phyloP scores from a whole-genome alignment of 1,139 yeast genomes.

The Tardiomyces depauwii region DNA sequence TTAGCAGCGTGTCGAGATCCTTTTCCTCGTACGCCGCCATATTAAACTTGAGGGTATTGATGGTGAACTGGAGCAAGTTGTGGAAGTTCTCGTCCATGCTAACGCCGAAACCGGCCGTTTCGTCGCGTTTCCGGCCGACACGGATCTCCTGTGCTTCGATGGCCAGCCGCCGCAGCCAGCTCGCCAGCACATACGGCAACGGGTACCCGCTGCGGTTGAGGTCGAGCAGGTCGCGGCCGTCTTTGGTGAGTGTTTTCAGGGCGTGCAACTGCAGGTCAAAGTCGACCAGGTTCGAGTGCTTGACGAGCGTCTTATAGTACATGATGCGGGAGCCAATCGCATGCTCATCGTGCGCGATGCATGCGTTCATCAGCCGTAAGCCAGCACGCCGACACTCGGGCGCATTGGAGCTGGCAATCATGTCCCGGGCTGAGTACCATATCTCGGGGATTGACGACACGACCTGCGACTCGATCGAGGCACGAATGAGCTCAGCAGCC shows the following conservation, averaged over 20 bases:
- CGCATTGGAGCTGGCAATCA: conserved; percentile 35
- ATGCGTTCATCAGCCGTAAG: conserved; percentile 40
- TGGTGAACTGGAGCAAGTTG: conserved; percentile 30
- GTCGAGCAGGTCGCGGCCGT: conserved; percentile 53
- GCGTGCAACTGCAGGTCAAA: conserved; percentile 46
- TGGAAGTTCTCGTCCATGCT: conserved; percentile 23
- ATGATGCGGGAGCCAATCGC: conserved; percentile 36
- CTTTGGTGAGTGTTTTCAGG: conserved; percentile 40
- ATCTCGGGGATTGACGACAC: conserved; percentile 57
- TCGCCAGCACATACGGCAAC: conserved; percentile 31
- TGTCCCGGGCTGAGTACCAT: conserved; percentile 59
- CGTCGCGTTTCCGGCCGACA: conserved; percentile 18
- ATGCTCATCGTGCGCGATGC: conserved; percentile 44
- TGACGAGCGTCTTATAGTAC: conserved; percentile 50
- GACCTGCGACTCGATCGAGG: conserved; percentile 40
- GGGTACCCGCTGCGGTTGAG: conserved; percentile 39
- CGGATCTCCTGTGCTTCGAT: conserved; percentile 21
- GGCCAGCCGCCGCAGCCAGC: conserved; percentile 27
- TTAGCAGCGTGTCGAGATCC: conserved; percentile 29
- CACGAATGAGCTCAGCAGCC: conserved; percentile 43
- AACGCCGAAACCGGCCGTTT: conserved; percentile 21
- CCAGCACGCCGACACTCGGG: conserved; percentile 42
- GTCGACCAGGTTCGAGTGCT: conserved; percentile 41
- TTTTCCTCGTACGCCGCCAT: conserved; percentile 35
- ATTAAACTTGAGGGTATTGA: conserved; percentile 39